Percentiles rank a stretch among this genome's conserved stretches.
Evolutionary conservation across 805 yeast genomes (phyloP).

Genomic region (Suhomyces sp.): DNA sequence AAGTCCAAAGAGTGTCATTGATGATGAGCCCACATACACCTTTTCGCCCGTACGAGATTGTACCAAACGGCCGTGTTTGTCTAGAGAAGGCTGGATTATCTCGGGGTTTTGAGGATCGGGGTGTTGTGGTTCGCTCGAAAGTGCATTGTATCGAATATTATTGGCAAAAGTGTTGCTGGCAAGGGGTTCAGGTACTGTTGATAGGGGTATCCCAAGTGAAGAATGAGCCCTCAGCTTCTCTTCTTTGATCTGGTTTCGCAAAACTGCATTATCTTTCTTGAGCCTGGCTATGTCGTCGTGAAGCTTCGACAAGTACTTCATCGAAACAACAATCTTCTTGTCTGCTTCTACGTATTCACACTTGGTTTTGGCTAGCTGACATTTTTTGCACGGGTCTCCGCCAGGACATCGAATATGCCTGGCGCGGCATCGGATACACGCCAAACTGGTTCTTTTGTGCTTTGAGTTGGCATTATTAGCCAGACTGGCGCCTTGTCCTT

Average conservation of each 20-base stretch:
- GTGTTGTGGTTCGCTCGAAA: background rate
- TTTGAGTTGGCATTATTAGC: constrained; percentile 5
- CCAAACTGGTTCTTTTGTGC: constrained; percentile 36
- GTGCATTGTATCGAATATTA: constrained; percentile 13
- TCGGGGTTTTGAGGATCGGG: constrained; percentile 27
- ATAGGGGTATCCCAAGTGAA: background rate
- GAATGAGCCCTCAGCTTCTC: constrained; percentile 11
- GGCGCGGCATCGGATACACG: constrained; percentile 65
- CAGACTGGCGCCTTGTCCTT: background rate
- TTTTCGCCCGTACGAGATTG: constrained; percentile 75
- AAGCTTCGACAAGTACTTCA: constrained; percentile 62
- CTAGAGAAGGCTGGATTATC: constrained; percentile 68
- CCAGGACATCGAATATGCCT: constrained; percentile 79
- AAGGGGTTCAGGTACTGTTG: background rate
- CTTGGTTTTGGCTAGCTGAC: constrained; percentile 49
- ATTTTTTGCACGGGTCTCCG: constrained; percentile 68
- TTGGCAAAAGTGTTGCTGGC: constrained; percentile 12
- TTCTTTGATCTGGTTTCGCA: constrained; percentile 44
- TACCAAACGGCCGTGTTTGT: constrained; percentile 66
- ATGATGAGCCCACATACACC: constrained; percentile 75
- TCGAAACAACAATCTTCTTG: constrained; percentile 67
- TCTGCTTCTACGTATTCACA: constrained; percentile 75
- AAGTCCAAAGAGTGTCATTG: constrained; percentile 77
- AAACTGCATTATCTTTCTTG: constrained; percentile 61
- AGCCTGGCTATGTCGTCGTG: constrained; percentile 66